Conservation (phyloP, 2,329 filamentous ascomycete genomes). For the Curvularia hawaiiensis region DNA sequence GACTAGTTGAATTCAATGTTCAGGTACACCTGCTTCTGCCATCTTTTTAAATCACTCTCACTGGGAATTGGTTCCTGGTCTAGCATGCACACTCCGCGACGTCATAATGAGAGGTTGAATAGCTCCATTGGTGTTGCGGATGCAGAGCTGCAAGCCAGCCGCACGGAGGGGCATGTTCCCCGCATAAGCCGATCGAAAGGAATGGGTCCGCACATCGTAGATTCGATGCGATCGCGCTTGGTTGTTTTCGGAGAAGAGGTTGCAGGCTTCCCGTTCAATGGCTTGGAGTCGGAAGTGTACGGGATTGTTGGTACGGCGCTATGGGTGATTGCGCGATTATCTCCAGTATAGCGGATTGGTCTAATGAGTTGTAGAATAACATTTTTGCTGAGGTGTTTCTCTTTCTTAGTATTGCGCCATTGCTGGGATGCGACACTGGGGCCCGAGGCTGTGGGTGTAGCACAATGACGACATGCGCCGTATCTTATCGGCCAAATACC, state of each 20-base stretch:
- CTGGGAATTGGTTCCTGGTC: neutral
- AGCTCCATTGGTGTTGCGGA: conserved; percentile 17
- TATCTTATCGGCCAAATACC: neutral
- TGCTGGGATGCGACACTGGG: neutral
- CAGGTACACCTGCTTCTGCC: neutral
- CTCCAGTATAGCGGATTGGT: neutral
- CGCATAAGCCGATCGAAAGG: neutral
- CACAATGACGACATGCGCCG: neutral
- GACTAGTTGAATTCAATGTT: neutral
- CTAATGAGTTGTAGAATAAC: neutral
- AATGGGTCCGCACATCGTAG: neutral
- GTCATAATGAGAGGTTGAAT: conserved; percentile 26
- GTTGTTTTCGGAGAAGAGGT: neutral
- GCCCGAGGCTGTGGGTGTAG: neutral
- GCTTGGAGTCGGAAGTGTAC: neutral
- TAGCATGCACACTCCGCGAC: conserved; percentile 9
- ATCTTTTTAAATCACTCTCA: neutral
- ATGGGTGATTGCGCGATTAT: neutral
- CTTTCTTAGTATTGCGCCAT: neutral
- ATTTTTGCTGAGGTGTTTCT: neutral
- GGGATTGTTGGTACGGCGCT: neutral
- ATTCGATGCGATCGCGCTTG: neutral
- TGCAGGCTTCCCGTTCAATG: neutral
- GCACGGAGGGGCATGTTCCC: neutral
- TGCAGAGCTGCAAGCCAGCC: conserved; percentile 7